Percentiles rank a stretch among this genome's conserved stretches.
phyloP scores from a whole-genome alignment of 1,139 yeast species.

The Yarrowia galli region DNA sequence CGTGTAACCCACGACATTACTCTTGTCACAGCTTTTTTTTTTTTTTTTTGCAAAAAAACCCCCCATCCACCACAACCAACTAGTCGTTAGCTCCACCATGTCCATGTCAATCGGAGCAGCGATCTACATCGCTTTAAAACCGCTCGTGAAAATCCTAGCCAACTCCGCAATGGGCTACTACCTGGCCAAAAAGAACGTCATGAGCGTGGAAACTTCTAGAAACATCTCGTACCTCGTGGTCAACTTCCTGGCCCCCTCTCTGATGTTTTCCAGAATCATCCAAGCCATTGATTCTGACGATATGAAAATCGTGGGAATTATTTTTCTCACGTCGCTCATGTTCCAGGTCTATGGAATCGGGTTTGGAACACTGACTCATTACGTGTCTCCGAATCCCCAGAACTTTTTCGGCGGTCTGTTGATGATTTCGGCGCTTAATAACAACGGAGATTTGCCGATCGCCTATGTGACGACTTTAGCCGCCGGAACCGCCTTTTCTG shows the following conservation, averaged over 20 bases:
- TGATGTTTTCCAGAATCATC: conserved; percentile 79
- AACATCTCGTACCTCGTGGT: conserved; percentile 78
- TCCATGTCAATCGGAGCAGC: conserved; percentile 64
- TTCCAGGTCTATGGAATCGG: conserved; percentile 49
- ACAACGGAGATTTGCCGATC: conserved; percentile 80
- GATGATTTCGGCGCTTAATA: conserved; percentile 72
- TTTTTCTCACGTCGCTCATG: conserved; percentile 69
- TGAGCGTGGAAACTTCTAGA: conserved; percentile 69
- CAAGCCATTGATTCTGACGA: conserved; percentile 71
- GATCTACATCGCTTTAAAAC: conserved; percentile 82
- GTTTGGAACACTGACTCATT: conserved; percentile 48
- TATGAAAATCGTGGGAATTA: conserved; percentile 76
- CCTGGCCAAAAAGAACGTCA: conserved; percentile 66
- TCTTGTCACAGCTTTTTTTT: too few relatives aligned
- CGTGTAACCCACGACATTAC: too few relatives aligned
- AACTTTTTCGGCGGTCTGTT: conserved; percentile 80
- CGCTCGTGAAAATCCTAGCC: conserved; percentile 83
- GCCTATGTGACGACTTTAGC: conserved; percentile 86
- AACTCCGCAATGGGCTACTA: conserved; percentile 73
- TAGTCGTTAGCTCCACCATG: too few relatives aligned
- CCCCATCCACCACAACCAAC: background rate
- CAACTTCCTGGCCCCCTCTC: conserved; percentile 76
- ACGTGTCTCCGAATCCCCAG: conserved; percentile 63
- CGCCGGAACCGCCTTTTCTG: conserved; percentile 65
- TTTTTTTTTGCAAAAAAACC: too few relatives aligned